A percentile compares a stretch with the other conserved stretches of the same genome.
Evolutionary conservation across 768 basidiomycete genomes (phyloP).

Genomic region (Mycena kentingensis): DNA sequence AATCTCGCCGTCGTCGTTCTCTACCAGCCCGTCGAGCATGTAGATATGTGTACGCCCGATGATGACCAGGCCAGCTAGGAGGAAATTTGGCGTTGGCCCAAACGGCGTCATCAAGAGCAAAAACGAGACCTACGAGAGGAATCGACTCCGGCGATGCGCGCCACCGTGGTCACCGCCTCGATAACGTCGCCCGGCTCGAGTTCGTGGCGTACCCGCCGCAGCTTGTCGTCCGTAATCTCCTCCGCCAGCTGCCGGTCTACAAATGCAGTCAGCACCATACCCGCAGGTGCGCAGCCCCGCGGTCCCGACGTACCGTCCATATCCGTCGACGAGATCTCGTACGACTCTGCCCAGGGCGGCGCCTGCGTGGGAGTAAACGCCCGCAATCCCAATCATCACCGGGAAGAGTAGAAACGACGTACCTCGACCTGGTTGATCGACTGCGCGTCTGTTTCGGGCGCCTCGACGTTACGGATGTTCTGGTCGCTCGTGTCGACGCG

Average conservation of each 20-base stretch:
- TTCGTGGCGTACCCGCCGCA: conserved; percentile 82
- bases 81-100: not conserved
- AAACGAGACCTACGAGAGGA: conserved; percentile 71
- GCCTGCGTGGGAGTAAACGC: conserved; percentile 31
- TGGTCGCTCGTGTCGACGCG: conserved; percentile 48
- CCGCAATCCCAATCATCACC: no score
- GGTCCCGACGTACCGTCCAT: conserved; percentile 51
- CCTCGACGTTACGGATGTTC: conserved; percentile 50
- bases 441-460: conserved; percentile 52
- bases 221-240: conserved; percentile 85
- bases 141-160: conserved; percentile 87
- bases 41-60: conserved; percentile 85
- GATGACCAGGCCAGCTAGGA: conserved; percentile 83
- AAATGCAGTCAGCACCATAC: conserved; percentile 3
- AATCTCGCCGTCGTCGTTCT: conserved; percentile 84
- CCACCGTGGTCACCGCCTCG: conserved; percentile 83
- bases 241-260: conserved; percentile 65
- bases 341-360: conserved; percentile 74
- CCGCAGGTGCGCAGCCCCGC: not conserved
- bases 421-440: conserved; percentile 53
- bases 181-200: conserved; percentile 89
- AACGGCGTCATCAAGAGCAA: not conserved
- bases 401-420: not conserved
- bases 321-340: conserved; percentile 66
- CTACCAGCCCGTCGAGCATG: conserved; percentile 87